Evolutionary conservation across 73 alveolate species (phyloP).

Genomic region (Paramecium biaurelia): DNA sequence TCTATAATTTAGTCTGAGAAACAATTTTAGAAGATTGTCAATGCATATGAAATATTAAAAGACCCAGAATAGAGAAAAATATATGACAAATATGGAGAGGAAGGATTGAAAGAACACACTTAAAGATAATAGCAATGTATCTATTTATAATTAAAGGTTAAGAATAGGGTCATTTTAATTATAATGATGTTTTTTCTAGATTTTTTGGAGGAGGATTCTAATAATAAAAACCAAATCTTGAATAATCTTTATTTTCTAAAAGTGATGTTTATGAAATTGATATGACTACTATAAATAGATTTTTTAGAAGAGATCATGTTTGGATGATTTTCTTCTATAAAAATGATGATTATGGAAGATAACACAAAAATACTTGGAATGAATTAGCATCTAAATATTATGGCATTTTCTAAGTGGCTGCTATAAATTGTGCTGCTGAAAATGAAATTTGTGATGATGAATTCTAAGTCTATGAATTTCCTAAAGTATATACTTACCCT

Average conservation of each 20-base stretch:
- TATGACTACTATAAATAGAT: slow-evolving; percentile 80
- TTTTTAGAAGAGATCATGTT: slow-evolving; percentile 89
- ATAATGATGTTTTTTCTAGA: slow-evolving; percentile 87
- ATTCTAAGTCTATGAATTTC: slow-evolving; percentile 82
- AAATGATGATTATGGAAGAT: slow-evolving; percentile 71
- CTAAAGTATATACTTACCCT: slow-evolving; percentile 84
- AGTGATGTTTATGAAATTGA: slow-evolving; percentile 90
- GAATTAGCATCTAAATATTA: slow-evolving; percentile 90
- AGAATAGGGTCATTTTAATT: slow-evolving; percentile 3
- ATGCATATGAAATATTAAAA: slow-evolving; percentile 87
- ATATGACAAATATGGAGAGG: slow-evolving; percentile 91
- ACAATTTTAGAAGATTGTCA: slow-evolving; percentile 84
- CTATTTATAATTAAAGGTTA: neutral
- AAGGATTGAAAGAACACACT: slow-evolving; percentile 67
- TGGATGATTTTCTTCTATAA: slow-evolving; percentile 95
- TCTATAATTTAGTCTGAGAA: slow-evolving; percentile 67
- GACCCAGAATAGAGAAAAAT: slow-evolving; percentile 84
- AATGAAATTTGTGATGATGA: slow-evolving; percentile 98
- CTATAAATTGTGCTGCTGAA: slow-evolving; percentile 95
- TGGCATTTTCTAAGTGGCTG: slow-evolving; percentile 96
- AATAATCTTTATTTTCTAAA: slow-evolving; percentile 80
- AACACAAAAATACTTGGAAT: slow-evolving; percentile 76
- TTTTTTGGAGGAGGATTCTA: slow-evolving; percentile 93
- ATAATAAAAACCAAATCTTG: slow-evolving; percentile 76
- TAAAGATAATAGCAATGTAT: slow-evolving; percentile 59